Evolutionary conservation across 2,329 filamentous ascomycete genomes (phyloP), one percentile per base, ranked within the genome.

Genomic region (Colletotrichum kahawae): DNA sequence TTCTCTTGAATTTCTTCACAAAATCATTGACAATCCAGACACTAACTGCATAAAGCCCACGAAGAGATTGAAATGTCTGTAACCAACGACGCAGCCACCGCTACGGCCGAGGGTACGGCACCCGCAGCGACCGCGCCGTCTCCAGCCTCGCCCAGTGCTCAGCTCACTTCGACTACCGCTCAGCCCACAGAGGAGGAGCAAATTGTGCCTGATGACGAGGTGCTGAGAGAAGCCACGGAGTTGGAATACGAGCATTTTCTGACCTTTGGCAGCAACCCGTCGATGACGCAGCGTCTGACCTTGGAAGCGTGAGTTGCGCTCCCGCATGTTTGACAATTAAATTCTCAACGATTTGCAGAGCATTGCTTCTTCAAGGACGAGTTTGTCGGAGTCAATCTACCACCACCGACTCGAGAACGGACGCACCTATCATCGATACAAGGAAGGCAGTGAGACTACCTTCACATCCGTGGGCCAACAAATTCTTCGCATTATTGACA

Each of bases 341-440:
- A 34, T 34, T 33, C 31, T 33, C 31, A 33, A 33, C 31, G 21
- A 21, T 18, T 34, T 36, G 27, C 2, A 67, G 64, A 67, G 64
- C 16, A 5, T 67, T 0, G 64, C 48, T 24, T 56, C 64, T 2
- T 67, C 64, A 2, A 67, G 4, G 0, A 67, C 64, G 7, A 67
- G 43, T 18, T 2, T 67, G 48, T 21, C 43, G 0, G 31, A 36
- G 3, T 67, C 64, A 0, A 67, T 67, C 0, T 34, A 18, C 1
- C 73, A 68, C 13, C 81, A 80, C 18, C 79, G 79, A 8, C 59
- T 78, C 21, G 80, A 82, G 36, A 80, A 82, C 13, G 80, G 80
- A 0, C 77, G 80, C 9, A 80, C 79, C 0, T 82, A 81, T 24
- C 80, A 81, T 27, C 76, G 77, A 0, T 81, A 79, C 56, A 81